Evolutionary conservation across 257 asterid species (phyloP).

Genomic region (Penstemon davidsonii): DNA sequence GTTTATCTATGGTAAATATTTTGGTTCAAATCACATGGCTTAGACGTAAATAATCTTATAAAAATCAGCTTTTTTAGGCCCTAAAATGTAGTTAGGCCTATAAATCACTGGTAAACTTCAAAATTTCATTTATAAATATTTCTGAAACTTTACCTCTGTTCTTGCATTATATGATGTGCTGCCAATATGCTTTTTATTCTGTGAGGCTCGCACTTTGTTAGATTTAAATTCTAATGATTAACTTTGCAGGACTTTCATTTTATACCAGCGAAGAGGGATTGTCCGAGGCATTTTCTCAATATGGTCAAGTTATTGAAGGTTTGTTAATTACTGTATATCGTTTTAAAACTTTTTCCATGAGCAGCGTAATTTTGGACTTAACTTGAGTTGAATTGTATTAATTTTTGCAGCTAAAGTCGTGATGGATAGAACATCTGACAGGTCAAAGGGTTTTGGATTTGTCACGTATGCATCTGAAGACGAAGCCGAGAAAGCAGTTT

Average conservation of each 20-base stretch:
- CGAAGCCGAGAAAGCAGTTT: constrained; percentile 76
- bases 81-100: neutral
- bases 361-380: neutral
- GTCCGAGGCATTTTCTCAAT: constrained; percentile 70
- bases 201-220: neutral
- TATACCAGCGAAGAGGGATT: constrained; percentile 64
- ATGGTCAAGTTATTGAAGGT: constrained; percentile 93
- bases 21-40: neutral
- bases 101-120: neutral
- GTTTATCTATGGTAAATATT: too few relatives aligned
- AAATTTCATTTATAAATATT: too few relatives aligned
- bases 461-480: constrained; percentile 84
- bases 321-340: neutral
- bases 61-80: neutral
- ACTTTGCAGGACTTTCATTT: constrained; percentile 71
- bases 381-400: constrained; percentile 25
- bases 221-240: neutral
- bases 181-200: neutral
- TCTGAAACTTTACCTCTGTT: neutral
- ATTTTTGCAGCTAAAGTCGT: constrained; percentile 63
- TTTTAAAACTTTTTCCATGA: constrained; percentile 12
- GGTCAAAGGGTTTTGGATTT: constrained; percentile 90
- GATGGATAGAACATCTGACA: constrained; percentile 72
- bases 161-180: constrained; percentile 4
- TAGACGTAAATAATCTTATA: neutral